Evolutionary conservation across 495 filamentous ascomycete genomes (phyloP), one percentile per base, ranked within the genome.

Genomic region (Lasiosphaeris hirsuta): DNA sequence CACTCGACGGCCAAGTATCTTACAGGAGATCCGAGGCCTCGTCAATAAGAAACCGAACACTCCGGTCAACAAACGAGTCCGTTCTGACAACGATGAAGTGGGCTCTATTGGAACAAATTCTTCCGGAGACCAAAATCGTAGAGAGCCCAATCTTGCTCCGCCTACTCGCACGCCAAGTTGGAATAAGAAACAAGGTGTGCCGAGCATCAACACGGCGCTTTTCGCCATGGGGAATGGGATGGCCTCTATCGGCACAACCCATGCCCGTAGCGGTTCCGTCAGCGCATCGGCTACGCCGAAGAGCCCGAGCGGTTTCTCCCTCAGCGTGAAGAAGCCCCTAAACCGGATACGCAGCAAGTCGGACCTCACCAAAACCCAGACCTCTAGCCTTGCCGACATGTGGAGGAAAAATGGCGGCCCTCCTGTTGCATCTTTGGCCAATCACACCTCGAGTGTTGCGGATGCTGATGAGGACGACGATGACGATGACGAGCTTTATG

Each of bases 271-370:
- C 58, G 77, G 81, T 34, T 85, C 86, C 7, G 73, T 86, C 51
- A 87, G 81, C 41, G 66, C 34, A 14, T 41, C 53, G 8, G 46
- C 63, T 4, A 77, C 82, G 11, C 81, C 81, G 1, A 80, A 73
- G 57, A 78, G 77, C 60, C 73, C 76, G 7, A 67, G 62, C 48
- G 62, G 61, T 42, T 65, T 67, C 37, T 57, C 72, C 46, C 62
- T 84, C 35, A 71, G 71, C 23, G 70, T 84, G 11, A 82, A 76
- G 63, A 77, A 78, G 48, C 65, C 77, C 9, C 76, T 86, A 46
- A 80, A 74, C 43, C 86, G 90, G 39, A 75, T 72, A 5, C 79
- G 90, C 64, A 93, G 89, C 74, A 86, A 81, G 65, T 94, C 90
- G 59, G 92, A 96, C 54, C 60, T 91, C 30, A 75, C 83, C 4